Evolutionary conservation across 225 moss, liverwort and hornwort genomes (phyloP).

Genomic region (Straminergon stramineum): DNA sequence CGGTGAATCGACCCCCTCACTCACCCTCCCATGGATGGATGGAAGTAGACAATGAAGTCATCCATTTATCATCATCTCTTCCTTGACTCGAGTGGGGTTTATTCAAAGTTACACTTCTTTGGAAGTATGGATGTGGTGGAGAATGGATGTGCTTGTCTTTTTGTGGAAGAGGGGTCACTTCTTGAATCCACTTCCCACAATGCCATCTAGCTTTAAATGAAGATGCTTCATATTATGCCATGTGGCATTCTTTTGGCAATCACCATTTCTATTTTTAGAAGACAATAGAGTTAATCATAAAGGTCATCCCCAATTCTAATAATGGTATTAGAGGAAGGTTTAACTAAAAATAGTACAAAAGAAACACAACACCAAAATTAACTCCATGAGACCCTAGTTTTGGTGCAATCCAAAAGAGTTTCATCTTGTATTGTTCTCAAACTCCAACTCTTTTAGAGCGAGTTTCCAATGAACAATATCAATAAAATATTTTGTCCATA

Average conservation of each 20-base stretch:
- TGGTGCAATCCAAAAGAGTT: too few species aligned
- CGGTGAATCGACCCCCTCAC: too few species aligned
- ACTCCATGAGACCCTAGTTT: too few species aligned
- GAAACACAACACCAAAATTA: too few species aligned
- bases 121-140: background rate
- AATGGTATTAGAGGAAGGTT: too few species aligned
- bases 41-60: background rate
- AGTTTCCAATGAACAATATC: too few species aligned
- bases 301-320: too few species aligned
- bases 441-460: too few species aligned
- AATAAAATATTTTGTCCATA: too few species aligned
- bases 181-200: background rate
- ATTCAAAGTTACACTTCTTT: background rate
- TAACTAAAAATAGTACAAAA: too few species aligned
- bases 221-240: background rate
- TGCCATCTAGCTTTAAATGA: background rate
- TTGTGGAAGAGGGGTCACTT: accelerated
- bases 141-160: background rate
- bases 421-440: too few species aligned
- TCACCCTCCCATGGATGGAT: background rate
- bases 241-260: background rate
- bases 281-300: background rate
- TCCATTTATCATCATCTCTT: background rate
- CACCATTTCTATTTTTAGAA: background rate
- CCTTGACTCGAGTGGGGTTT: background rate